Percentiles rank a stretch among this genome's conserved stretches.
Evolutionary conservation across 129 eudicot genomes (phyloP).

Genomic region (Gnaphalium uliginosum): DNA sequence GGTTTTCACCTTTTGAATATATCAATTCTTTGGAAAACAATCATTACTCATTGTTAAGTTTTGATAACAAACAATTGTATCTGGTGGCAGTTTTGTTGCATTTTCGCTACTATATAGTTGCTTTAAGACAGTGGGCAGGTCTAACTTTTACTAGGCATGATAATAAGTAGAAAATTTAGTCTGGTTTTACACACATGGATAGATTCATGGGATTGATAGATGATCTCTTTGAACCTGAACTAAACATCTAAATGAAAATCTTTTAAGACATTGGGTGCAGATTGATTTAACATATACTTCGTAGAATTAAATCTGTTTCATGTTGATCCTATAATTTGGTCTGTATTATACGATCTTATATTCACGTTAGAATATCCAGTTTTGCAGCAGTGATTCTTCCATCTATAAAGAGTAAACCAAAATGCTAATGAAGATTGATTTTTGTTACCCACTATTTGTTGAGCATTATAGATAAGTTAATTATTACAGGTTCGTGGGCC

Average conservation of each 20-base stretch:
- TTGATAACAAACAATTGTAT: neutral
- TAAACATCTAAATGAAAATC: no score
- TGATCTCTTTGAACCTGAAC: neutral
- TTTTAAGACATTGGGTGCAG: neutral
- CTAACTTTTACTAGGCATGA: no score
- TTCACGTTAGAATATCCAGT: neutral
- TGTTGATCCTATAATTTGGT: neutral
- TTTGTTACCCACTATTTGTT: neutral
- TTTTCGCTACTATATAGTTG: neutral
- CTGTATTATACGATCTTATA: neutral
- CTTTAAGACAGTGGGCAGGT: neutral
- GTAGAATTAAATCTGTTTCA: neutral
- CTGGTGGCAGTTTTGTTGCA: neutral
- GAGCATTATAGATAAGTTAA: neutral
- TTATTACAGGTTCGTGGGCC: slow-evolving; percentile 86
- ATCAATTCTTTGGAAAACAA: neutral
- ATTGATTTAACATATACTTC: slow-evolving; percentile 6
- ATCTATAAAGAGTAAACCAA: neutral
- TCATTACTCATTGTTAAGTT: neutral
- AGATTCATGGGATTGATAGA: no score
- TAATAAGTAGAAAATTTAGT: neutral
- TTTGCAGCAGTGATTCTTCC: neutral
- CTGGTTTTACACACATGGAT: neutral
- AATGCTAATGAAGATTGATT: neutral
- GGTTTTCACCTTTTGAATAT: no score